Conservation (phyloP, 805 yeast genomes). For the Kodamaea nitidulidarum region DNA sequence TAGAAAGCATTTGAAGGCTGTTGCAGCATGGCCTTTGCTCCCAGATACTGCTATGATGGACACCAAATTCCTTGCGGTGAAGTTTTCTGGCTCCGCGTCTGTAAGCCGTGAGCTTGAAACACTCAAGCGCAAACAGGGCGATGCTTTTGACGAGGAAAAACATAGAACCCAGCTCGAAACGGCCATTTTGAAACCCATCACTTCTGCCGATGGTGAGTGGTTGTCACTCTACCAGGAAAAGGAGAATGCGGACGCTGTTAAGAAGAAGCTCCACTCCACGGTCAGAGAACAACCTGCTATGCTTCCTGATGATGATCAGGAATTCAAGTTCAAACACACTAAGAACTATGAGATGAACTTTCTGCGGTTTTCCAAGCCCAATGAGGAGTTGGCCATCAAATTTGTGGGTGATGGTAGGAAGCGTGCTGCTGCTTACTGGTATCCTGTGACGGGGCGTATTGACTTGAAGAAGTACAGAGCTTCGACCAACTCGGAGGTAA, state of each 20-base stretch:
- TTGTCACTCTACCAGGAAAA: constrained; percentile 49
- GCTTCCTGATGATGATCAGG: constrained; percentile 43
- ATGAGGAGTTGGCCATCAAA: constrained; percentile 67
- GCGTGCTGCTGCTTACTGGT: constrained; percentile 60
- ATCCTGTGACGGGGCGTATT: constrained; percentile 72
- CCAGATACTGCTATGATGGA: constrained; percentile 94
- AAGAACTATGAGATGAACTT: constrained; percentile 79
- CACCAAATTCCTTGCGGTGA: constrained; percentile 61
- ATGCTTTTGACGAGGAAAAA: constrained; percentile 23
- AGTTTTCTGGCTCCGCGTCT: constrained; percentile 58
- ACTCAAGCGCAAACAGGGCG: constrained; percentile 26
- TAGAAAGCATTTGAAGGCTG: constrained; percentile 69
- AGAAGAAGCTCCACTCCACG: constrained; percentile 32
- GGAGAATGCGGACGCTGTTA: constrained; percentile 21
- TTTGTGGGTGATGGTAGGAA: constrained; percentile 45
- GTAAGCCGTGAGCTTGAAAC: constrained; percentile 34
- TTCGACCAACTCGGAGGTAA: constrained; percentile 49
- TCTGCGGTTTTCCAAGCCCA: constrained; percentile 40
- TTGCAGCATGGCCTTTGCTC: constrained; percentile 69
- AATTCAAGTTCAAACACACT: constrained; percentile 55
- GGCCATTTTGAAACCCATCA: constrained; percentile 69
- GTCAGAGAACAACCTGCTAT: constrained; percentile 41
- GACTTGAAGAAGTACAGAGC: constrained; percentile 85
- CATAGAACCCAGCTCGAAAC: constrained; percentile 44
- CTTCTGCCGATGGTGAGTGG: constrained; percentile 73